Base-by-base conservation (phyloP, 2,329 filamentous ascomycete species). In the Fusarium xyrophilum region DNA sequence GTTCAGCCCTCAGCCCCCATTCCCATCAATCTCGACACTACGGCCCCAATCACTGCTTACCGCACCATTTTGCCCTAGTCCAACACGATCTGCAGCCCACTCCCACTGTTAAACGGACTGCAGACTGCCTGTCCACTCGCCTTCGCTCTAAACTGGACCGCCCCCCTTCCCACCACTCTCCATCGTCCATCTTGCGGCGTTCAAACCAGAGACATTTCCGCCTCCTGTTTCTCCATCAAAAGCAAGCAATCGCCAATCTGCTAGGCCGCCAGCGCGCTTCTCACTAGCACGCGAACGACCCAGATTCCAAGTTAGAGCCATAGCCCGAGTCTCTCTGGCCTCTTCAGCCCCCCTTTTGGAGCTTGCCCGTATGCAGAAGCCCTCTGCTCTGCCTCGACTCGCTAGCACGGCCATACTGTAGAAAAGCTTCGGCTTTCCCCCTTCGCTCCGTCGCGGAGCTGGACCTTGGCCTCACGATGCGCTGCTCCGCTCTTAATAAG, bases 321-420 rank as follows among this genome's bases (percentile, higher is more conserved):
- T 12, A 53, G 21, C 33, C 33, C 36, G 17, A 33, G 36, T 43
- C 47, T 53, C 32, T 60, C 32, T 56, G 61, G 44, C 39, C 60
- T 55, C 50, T 48, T 61, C 56, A 47, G 32, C 52, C 56, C 61
- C 48, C 63, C 56, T 38, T 60, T 60, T 59, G 53, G 46, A 63
- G 40, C 68, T 56, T 71, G 63, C 40, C 67, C 64, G 52, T 40
- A 73, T 74, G 72, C 70, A 72, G 70, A 68, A 67, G 56, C 51
- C 46, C 13, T 59, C 66, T 58, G 58, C 54, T 54, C 42, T 25
- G 36, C 42, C 40, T 42, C 36, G 36, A 43, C 35, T 61, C 54
- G 42, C 39, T 63, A 53, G 46, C 44, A 65, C 54, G 48, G 62
- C 63, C 52, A 56, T 44, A 47, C 58, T 63, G 60, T 68, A 63